Conservation (phyloP, 2,329 filamentous ascomycete genomes). For the Trichoderma atroviride region DNA sequence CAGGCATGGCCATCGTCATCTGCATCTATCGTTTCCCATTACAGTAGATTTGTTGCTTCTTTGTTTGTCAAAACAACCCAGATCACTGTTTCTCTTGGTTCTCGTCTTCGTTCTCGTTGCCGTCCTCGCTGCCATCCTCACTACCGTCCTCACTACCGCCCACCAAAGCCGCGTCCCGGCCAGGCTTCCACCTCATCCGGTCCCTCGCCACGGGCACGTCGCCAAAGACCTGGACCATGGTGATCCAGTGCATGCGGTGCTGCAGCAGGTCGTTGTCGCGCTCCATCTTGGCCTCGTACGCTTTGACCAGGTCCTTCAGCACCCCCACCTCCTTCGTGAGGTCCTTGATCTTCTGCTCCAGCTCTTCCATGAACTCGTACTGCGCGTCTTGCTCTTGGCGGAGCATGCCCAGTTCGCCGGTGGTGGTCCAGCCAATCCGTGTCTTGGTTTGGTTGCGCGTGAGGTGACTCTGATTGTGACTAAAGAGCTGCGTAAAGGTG, state of each 20-base stretch:
- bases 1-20: neutral
- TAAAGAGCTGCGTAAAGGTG: conserved; percentile 15
- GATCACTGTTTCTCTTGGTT: neutral
- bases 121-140: neutral
- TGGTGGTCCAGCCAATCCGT: conserved; percentile 4
- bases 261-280: conserved; percentile 1
- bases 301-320: conserved; percentile 3
- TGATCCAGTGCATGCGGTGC: conserved; percentile 26
- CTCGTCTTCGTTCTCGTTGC: neutral
- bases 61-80: neutral
- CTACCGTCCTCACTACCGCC: neutral
- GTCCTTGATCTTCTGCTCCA: conserved; percentile 13
- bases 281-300: conserved; percentile 7
- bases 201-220: conserved; percentile 17
- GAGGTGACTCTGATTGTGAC: neutral
- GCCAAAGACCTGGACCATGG: conserved; percentile 24
- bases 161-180: neutral
- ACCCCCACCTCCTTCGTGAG: conserved; percentile 8
- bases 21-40: neutral
- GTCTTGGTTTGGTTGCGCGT: neutral
- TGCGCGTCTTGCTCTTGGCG: conserved; percentile 2
- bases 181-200: conserved; percentile 15
- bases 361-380: conserved; percentile 12
- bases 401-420: neutral
- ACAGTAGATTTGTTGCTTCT: neutral